A percentile compares a stretch with the other conserved stretches of the same genome.
These are phyloP conservation scores for Suillus placidus DNA, from an alignment of 768 basidiomycete genomes.

Conservation along the genomic window DNA sequence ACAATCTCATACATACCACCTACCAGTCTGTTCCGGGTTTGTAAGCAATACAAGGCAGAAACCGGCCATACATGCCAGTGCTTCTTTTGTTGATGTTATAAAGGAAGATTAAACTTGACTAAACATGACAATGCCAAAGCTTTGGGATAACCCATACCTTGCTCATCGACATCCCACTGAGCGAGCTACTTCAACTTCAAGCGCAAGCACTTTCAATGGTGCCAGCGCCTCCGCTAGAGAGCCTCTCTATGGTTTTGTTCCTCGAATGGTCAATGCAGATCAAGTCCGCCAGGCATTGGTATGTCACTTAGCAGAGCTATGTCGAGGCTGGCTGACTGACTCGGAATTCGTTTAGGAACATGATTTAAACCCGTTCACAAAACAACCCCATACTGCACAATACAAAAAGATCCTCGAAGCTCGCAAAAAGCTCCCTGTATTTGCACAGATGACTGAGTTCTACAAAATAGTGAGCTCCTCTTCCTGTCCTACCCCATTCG, in stretches of 20 bases:
- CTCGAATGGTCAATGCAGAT: slow-evolving; percentile 64
- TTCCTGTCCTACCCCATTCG: background rate
- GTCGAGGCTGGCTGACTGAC: background rate
- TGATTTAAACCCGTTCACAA: slow-evolving; percentile 88
- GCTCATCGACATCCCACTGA: slow-evolving; percentile 43
- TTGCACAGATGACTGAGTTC: slow-evolving; percentile 90
- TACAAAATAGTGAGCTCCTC: slow-evolving; percentile 72
- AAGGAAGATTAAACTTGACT: no score
- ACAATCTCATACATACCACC: no score
- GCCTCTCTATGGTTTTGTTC: slow-evolving; percentile 75
- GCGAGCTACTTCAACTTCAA: slow-evolving; percentile 12
- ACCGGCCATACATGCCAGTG: no score
- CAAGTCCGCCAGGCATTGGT: slow-evolving; percentile 77
- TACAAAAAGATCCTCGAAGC: slow-evolving; percentile 86
- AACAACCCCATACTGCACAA: slow-evolving; percentile 68
- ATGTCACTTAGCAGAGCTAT: slow-evolving; percentile 25
- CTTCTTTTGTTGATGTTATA: no score
- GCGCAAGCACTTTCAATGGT: slow-evolving; percentile 2
- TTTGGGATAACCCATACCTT: slow-evolving; percentile 62
- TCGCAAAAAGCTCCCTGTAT: slow-evolving; percentile 91
- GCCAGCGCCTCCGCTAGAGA: slow-evolving; percentile 40
- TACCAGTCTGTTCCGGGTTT: no score
- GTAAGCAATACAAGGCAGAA: no score
- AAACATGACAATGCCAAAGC: slow-evolving; percentile 7
- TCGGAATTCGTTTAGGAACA: slow-evolving; percentile 53